phyloP scores from a whole-genome alignment of 441 rosid species.

The Macaranga tanarius region DNA sequence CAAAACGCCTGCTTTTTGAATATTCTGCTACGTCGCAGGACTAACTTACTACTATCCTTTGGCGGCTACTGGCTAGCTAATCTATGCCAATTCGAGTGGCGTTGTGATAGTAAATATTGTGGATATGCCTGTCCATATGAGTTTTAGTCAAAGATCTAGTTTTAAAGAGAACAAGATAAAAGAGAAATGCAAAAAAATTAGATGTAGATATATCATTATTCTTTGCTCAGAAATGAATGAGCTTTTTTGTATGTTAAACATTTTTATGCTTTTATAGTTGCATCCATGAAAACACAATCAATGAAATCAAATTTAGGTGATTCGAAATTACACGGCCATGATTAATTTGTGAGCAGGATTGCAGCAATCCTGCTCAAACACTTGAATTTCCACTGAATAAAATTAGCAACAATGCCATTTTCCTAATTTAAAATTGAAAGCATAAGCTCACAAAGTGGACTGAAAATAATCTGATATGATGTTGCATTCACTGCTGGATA shows the following conservation, averaged over 20 bases:
- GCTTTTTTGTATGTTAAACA: conserved; percentile 19
- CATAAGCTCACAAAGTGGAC: neutral
- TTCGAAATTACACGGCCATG: neutral
- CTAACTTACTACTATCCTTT: conserved; percentile 21
- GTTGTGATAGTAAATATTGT: neutral
- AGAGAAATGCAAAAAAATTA: conserved; percentile 21
- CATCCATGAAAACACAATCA: neutral
- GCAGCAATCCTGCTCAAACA: too few species aligned
- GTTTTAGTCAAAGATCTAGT: neutral
- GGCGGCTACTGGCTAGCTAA: neutral
- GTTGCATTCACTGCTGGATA: neutral
- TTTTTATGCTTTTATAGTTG: neutral
- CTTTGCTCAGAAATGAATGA: conserved; percentile 39
- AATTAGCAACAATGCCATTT: neutral
- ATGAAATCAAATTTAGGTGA: conserved; percentile 3
- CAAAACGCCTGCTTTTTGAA: conserved; percentile 85
- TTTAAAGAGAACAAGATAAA: neutral
- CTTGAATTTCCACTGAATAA: too few species aligned
- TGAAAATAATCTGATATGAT: neutral
- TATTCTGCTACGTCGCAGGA: conserved; percentile 95
- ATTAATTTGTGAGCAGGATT: too few species aligned
- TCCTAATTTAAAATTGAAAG: neutral
- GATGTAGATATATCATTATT: conserved; percentile 24
- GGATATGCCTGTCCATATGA: neutral
- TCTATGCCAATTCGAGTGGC: neutral